These are phyloP conservation scores for Kluyveromyces aestuarii DNA, from an alignment of 805 yeast genomes.

Conservation along the genomic window DNA sequence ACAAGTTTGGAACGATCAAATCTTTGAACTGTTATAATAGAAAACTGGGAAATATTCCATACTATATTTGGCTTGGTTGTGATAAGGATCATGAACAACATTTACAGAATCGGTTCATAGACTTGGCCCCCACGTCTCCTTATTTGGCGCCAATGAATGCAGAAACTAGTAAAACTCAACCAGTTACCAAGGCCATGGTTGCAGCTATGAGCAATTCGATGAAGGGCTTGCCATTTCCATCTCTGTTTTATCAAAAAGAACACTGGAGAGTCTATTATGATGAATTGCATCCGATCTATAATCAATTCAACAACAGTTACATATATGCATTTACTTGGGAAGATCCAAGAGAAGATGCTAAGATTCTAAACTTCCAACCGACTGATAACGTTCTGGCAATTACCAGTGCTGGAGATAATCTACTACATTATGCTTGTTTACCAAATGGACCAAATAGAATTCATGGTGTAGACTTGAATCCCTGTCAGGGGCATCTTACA, in stretches of 20 bases:
- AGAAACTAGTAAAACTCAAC: conserved; percentile 9
- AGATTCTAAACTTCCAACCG: conserved; percentile 48
- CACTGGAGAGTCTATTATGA: conserved; percentile 76
- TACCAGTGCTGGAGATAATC: conserved; percentile 81
- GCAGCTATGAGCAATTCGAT: conserved; percentile 57
- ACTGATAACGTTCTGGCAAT: conserved; percentile 72
- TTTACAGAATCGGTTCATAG: conserved; percentile 48
- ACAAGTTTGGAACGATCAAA: conserved; percentile 73
- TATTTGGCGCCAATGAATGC: conserved; percentile 52
- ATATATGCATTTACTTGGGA: conserved; percentile 90
- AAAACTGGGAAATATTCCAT: conserved; percentile 64
- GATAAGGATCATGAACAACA: conserved; percentile 47
- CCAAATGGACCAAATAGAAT: conserved; percentile 67
- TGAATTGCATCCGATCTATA: conserved; percentile 56
- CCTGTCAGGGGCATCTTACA: conserved; percentile 70
- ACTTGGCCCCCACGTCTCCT: conserved; percentile 60
- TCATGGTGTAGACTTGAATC: conserved; percentile 81
- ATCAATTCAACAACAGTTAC: conserved; percentile 68
- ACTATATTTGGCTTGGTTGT: conserved; percentile 76
- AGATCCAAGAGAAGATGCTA: conserved; percentile 74
- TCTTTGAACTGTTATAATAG: conserved; percentile 59
- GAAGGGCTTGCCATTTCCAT: conserved; percentile 68
- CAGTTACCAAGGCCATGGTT: conserved; percentile 60
- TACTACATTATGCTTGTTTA: conserved; percentile 62
- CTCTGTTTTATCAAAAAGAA: conserved; percentile 68